Evolutionary conservation across 2,329 filamentous ascomycete genomes (phyloP), one percentile per base, ranked within the genome.

Genomic region (Myriosclerotinia duriaeana): DNA sequence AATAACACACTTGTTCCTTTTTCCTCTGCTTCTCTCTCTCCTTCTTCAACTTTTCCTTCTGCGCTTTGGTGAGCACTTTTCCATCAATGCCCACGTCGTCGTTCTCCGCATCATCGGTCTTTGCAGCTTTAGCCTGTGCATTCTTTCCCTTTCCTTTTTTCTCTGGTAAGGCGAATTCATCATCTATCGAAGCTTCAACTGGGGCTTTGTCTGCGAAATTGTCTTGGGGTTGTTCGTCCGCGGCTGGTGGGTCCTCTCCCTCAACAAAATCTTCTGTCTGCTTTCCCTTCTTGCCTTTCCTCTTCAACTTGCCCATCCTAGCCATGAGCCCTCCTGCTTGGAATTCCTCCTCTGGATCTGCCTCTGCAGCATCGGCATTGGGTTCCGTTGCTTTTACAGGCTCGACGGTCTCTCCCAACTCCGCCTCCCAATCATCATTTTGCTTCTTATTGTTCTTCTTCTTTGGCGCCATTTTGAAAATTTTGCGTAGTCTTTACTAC

Each of bases 31-130:
- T 99, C 83, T 99, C 95, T 69, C 92, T 88, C 82, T 99, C 95
- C 82, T 97, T 99, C 85, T 94, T 98, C 76, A 94, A 84, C 80
- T 92, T 96, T 79, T 99, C 95, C 82, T 99, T 99, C 82, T 99
- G 93, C 67, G 96, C 95, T 86, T 98, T 99, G 50, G 92, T 96
- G 81, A 98, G 88, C 59, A 98, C 84, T 65, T 88, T 86, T 54
- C 89, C 89, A 67, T 82, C 82, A 5, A 82, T 83, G 9, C 78
- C 86, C 14, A 80, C 83, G 22, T 83, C 83, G 7, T 82, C 84
- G 34, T 80, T 83, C 20, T 79, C 78, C 58, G 78, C 78, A 61
- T 81, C 77, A 22, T 78, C 76, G 53, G 79, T 78, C 70, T 81
- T 70, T 22, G 70, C 70, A 67, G 75, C 71, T 64, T 82, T 83